Conservation (phyloP, 73 alveolate species). For the Paramecium biaurelia region DNA sequence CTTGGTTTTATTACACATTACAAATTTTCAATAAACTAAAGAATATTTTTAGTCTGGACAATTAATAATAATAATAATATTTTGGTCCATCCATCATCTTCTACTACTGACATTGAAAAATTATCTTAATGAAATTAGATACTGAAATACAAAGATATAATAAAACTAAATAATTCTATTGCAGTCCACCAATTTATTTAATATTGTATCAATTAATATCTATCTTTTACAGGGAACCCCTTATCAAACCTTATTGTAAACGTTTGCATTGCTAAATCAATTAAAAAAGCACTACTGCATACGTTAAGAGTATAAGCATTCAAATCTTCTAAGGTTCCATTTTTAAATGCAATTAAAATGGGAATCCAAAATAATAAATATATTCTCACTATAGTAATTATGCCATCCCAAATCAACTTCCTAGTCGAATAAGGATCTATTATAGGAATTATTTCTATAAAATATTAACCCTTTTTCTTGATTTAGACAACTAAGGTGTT, state of each 20-base stretch:
- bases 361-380: constrained; percentile 8
- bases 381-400: not conserved
- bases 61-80: not conserved
- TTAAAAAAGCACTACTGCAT: not conserved
- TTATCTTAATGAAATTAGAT: not conserved
- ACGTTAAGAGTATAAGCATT: not conserved
- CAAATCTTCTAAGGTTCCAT: not conserved
- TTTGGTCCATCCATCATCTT: not conserved
- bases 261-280: not conserved
- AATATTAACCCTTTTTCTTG: not conserved
- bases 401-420: constrained; percentile 16
- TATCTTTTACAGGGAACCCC: constrained; percentile 29
- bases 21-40: not conserved
- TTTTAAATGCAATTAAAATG: not conserved
- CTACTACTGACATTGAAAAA: not conserved
- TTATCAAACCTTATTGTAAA: constrained; percentile 14
- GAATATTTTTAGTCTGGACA: not conserved
- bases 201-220: not conserved
- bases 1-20: not conserved
- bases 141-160: not conserved
- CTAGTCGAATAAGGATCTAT: not conserved
- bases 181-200: not conserved
- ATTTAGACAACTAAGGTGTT: not conserved
- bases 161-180: not conserved
- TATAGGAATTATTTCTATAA: not conserved